These are phyloP conservation scores for Fragaria ananassa DNA, from an alignment of 306 rosid genomes.

Conservation along the genomic window DNA sequence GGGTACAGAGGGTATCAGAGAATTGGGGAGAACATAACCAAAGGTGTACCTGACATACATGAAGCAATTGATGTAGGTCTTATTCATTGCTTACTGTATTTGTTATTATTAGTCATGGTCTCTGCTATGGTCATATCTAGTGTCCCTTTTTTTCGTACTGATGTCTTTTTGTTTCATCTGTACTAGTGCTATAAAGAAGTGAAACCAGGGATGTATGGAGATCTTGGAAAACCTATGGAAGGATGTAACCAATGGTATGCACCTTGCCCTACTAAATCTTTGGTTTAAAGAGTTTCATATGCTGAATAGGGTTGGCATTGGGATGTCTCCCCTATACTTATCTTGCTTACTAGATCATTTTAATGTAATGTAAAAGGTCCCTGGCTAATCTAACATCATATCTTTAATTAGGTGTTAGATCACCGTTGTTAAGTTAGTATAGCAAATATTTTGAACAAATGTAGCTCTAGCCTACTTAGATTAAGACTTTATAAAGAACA, in stretches of 20 bases:
- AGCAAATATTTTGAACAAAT: neutral
- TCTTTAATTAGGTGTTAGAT: neutral
- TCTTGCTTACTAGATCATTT: neutral
- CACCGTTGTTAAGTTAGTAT: neutral
- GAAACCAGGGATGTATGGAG: conserved; percentile 74
- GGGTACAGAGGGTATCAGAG: conserved; percentile 88
- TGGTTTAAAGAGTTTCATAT: neutral
- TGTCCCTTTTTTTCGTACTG: neutral
- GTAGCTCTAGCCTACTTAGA: neutral
- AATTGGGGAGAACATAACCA: conserved; percentile 73
- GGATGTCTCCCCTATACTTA: neutral
- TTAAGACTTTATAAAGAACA: neutral
- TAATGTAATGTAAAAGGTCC: neutral
- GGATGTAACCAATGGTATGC: conserved; percentile 86
- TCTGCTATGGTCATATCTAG: neutral
- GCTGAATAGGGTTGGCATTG: neutral
- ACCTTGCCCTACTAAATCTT: neutral
- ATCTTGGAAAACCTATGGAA: conserved; percentile 80
- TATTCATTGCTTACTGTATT: conserved; percentile 3
- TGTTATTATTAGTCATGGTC: conserved; percentile 1
- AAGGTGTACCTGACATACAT: conserved; percentile 82
- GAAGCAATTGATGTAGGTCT: conserved; percentile 91
- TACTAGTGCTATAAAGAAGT: conserved; percentile 80
- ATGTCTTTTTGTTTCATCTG: conserved; percentile 13
- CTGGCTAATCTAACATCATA: neutral